A percentile compares a stretch with the other conserved stretches of the same genome.
Conservation (phyloP, 2,329 filamentous ascomycete species). For the Phaeosphaeriaceae sp. region DNA sequence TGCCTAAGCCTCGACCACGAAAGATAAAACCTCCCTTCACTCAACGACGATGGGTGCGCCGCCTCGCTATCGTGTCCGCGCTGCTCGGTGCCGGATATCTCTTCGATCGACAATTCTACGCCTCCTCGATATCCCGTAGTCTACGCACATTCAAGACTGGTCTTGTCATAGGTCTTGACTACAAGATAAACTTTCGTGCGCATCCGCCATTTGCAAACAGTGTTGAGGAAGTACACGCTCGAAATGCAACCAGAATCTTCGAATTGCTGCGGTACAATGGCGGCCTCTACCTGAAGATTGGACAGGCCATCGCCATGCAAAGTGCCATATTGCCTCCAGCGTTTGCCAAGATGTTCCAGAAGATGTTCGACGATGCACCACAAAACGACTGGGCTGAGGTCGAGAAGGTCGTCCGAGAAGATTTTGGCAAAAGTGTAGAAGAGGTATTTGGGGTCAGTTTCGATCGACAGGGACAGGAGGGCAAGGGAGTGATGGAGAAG, state of each 20-base stretch:
- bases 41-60: constrained; percentile 77
- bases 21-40: constrained; percentile 74
- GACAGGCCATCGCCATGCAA: constrained; percentile 98
- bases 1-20: constrained; percentile 62
- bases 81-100: constrained; percentile 69
- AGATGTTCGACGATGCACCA: constrained; percentile 98
- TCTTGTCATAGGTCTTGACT: constrained; percentile 83
- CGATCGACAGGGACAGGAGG: constrained; percentile 66
- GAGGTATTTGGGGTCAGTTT: constrained; percentile 94
- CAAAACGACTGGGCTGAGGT: constrained; percentile 89
- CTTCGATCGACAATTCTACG: constrained; percentile 77
- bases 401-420: constrained; percentile 82
- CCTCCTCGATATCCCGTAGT: constrained; percentile 78
- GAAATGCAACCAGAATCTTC: constrained; percentile 84
- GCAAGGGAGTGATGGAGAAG: constrained; percentile 72
- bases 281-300: constrained; percentile 95
- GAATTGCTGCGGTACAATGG: constrained; percentile 85
- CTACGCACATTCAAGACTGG: constrained; percentile 82
- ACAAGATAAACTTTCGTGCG: constrained; percentile 93
- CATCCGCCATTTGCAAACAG: constrained; percentile 76
- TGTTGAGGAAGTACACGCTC: constrained; percentile 78
- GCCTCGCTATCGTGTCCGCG: constrained; percentile 68
- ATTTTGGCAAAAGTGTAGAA: constrained; percentile 83
- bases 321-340: constrained; percentile 90
- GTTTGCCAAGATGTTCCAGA: constrained; percentile 93